Conservation (phyloP, 257 asterid species). For the Scutellaria barbata region DNA sequence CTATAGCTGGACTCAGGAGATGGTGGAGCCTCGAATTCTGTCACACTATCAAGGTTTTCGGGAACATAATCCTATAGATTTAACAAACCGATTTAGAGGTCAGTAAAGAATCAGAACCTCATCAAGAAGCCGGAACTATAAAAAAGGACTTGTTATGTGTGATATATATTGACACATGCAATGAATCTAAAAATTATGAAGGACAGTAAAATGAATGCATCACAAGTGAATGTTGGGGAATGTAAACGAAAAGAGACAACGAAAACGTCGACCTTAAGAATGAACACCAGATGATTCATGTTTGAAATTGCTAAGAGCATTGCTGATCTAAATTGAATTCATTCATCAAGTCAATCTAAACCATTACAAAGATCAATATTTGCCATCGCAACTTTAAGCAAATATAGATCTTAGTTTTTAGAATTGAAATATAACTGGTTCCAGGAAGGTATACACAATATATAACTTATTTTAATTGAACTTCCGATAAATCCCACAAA, state of each 20-base stretch:
- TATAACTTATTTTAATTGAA: too few relatives aligned
- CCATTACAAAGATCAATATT: background rate
- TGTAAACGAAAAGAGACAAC: background rate
- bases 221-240: background rate
- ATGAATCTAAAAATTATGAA: too few relatives aligned
- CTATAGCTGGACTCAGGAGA: slow-evolving; percentile 87
- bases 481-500: too few relatives aligned
- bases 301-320: background rate
- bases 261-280: background rate
- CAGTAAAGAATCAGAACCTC: background rate
- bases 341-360: background rate
- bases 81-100: background rate
- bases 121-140: background rate
- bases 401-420: background rate
- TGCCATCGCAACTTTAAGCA: background rate
- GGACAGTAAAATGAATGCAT: background rate
- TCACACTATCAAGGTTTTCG: slow-evolving; percentile 76
- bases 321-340: background rate
- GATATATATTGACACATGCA: background rate
- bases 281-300: background rate
- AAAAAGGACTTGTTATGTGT: background rate
- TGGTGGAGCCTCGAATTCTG: slow-evolving; percentile 83
- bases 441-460: too few relatives aligned
- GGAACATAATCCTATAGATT: slow-evolving; percentile 67
- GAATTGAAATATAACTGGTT: background rate